Conservation (phyloP, 2,329 filamentous ascomycete genomes). For the Aspergillus costaricaensis region DNA sequence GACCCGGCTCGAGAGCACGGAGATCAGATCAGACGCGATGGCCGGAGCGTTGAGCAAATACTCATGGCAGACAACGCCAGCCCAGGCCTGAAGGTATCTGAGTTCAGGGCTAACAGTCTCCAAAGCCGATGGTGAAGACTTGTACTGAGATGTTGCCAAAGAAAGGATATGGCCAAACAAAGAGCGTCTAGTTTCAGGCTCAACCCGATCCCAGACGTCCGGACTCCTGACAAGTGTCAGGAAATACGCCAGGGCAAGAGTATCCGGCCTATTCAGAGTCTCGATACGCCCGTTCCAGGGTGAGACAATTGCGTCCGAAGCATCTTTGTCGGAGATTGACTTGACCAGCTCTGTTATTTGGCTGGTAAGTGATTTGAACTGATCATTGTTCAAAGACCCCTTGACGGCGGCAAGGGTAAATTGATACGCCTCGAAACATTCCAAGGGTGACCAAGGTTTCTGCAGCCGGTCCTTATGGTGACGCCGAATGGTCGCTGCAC, state of each 20-base stretch:
- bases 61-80: slow-evolving; percentile 41
- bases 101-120: slow-evolving; percentile 30
- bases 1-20: slow-evolving; percentile 36
- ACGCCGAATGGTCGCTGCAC: slow-evolving; percentile 32
- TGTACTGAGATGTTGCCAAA: slow-evolving; percentile 34
- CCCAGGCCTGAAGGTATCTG: slow-evolving; percentile 42
- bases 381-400: slow-evolving; percentile 21
- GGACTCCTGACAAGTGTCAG: slow-evolving; percentile 36
- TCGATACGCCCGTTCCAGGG: slow-evolving; percentile 44
- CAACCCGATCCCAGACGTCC: slow-evolving; percentile 31
- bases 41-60: slow-evolving; percentile 39
- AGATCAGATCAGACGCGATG: slow-evolving; percentile 37
- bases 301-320: slow-evolving; percentile 26
- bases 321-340: slow-evolving; percentile 27
- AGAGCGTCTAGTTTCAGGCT: slow-evolving; percentile 31
- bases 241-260: slow-evolving; percentile 39
- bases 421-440: slow-evolving; percentile 42
- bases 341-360: slow-evolving; percentile 29
- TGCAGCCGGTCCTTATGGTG: slow-evolving; percentile 31
- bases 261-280: slow-evolving; percentile 31
- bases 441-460: slow-evolving; percentile 30
- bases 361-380: slow-evolving; percentile 28
- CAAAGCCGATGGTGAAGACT: slow-evolving; percentile 25
- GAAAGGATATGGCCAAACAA: slow-evolving; percentile 38
- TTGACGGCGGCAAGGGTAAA: slow-evolving; percentile 34